Evolutionary conservation across 768 basidiomycete genomes (phyloP), one percentile per base, ranked within the genome.

Genomic region (Leucosporidium creatinivorum): DNA sequence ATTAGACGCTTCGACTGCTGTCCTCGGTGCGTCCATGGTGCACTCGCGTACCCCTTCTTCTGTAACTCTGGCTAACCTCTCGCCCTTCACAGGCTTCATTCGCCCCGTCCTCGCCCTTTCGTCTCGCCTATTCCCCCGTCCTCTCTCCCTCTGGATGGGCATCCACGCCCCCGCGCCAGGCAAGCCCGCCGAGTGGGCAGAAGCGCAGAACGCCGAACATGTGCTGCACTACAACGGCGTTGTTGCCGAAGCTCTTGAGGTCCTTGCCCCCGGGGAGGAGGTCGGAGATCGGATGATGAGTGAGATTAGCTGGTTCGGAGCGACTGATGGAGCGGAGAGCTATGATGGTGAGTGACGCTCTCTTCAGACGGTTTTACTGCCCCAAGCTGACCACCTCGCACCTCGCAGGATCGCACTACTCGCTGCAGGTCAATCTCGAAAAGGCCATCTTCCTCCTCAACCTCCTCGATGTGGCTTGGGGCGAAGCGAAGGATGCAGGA

Each of bases 361-460:
- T n/a, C n/a, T n/a, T n/a, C n/a, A n/a, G n/a, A n/a, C n/a, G n/a
- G n/a, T n/a, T n/a, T n/a, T n/a, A n/a, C n/a, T n/a, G n/a, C n/a
- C n/a, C n/a, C n/a, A 13, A 19, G n/a, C 44, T 49, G 26, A 30
- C 26, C 33, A 4, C 4, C n/a, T 49, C 25, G 19, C 25, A 26
- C 48, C 58, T n/a, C 23, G 15, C 15, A 49, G 60, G 62, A 5
- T 28, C 39, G 18, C 62, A 63, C 28, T 63, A 55, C 28, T 26
- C 39, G 13, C 55, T 54, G 26, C 61, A 62, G 62, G 54, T 62
- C 51, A 62, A 62, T 28, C 54, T 63, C 39, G 62, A 63, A 18
- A 63, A 63, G 39, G 62, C 31, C 4, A 39, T 57, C 36, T 23
- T 63, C 54, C 55, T 63, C 12, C 62, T 63, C 62, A 63, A 63